Evolutionary conservation across 78 protist species (phyloP).

Genomic region (Ministeria vibrans): DNA sequence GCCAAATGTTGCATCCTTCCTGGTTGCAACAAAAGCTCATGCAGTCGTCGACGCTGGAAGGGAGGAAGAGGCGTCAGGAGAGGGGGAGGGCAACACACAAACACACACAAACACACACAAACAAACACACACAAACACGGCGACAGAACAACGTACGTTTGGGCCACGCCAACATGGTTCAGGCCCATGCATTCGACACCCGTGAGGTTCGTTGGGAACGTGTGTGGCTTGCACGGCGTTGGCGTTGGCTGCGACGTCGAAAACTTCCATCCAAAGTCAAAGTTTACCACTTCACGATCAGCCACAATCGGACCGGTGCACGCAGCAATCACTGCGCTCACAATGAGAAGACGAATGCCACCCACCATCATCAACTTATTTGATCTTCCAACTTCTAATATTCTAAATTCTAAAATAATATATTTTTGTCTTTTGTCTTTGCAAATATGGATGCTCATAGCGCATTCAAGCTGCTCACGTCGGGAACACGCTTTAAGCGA

Average conservation of each 20-base stretch:
- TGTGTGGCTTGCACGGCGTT: background rate
- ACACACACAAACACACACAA: background rate
- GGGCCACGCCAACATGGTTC: background rate
- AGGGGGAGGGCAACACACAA: background rate
- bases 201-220: background rate
- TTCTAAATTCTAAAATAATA: no score
- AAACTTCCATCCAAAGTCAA: background rate
- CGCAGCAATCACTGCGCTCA: no score
- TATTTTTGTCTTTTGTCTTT: no score
- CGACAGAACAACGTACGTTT: background rate
- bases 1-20: background rate
- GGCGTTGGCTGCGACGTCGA: background rate
- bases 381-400: no score
- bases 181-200: slow-evolving; percentile 1
- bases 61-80: background rate
- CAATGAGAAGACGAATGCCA: no score
- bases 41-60: background rate
- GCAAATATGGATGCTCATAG: no score
- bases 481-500: no score
- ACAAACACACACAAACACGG: background rate
- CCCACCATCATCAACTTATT: no score
- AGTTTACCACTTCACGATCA: no score
- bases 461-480: no score
- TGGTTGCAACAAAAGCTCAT: background rate
- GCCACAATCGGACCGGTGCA: no score